These are phyloP conservation scores for Vigna mungo DNA, from an alignment of 306 rosid genomes.

Conservation along the genomic window DNA sequence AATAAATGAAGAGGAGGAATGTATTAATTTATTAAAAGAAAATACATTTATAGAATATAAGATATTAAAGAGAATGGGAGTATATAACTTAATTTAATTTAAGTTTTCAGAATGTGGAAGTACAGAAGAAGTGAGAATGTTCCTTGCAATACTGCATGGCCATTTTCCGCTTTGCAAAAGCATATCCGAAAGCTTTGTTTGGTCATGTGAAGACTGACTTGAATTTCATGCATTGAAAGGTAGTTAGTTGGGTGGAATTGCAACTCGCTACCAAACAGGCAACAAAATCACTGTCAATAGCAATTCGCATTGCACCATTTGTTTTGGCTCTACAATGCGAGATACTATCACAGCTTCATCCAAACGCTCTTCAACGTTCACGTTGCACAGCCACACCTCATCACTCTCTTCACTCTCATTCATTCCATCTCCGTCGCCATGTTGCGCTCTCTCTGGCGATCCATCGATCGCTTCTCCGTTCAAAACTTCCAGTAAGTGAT, in stretches of 20 bases:
- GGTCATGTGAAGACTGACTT: background rate
- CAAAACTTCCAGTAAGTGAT: constrained; percentile 69
- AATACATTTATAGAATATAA: too few species aligned
- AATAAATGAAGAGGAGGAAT: too few species aligned
- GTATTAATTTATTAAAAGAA: too few species aligned
- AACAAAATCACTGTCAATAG: constrained; percentile 30
- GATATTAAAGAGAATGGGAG: too few species aligned
- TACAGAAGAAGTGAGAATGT: too few species aligned
- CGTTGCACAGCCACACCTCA: constrained; percentile 1
- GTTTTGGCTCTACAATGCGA: constrained; percentile 44
- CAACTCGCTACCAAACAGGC: constrained; percentile 53
- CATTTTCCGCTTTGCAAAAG: background rate
- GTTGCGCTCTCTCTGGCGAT: constrained; percentile 81
- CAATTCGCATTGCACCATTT: constrained; percentile 15
- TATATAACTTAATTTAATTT: too few species aligned
- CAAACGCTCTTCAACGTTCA: constrained; percentile 11
- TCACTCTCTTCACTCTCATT: constrained; percentile 5
- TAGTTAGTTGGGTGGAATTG: constrained; percentile 54
- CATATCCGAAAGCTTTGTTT: background rate
- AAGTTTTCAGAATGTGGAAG: too few species aligned
- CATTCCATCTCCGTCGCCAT: constrained; percentile 42
- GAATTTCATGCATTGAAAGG: constrained; percentile 57
- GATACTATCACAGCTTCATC: constrained; percentile 31
- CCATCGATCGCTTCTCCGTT: constrained; percentile 86
- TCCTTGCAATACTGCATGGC: too few species aligned